Percentiles rank a stretch among this genome's conserved stretches.
Conservation (phyloP, 441 rosid genomes). For the Rhodomyrtus psidioides region DNA sequence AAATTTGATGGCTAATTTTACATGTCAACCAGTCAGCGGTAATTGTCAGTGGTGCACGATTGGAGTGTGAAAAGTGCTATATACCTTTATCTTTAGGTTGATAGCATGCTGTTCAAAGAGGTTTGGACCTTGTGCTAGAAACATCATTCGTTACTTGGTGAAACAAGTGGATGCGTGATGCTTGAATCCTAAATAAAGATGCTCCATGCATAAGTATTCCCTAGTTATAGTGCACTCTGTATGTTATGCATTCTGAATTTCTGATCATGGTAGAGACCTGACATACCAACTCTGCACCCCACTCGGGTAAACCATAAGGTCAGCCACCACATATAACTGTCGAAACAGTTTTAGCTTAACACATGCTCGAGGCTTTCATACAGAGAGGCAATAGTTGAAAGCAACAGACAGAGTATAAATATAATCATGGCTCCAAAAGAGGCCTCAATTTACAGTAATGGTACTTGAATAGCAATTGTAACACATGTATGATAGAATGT, state of each 20-base stretch:
- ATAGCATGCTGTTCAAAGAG: neutral
- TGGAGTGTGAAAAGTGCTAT: neutral
- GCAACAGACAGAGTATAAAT: neutral
- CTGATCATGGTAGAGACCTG: neutral
- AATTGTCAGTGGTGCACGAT: neutral
- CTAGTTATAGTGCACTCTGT: neutral
- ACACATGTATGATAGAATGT: neutral
- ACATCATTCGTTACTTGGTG: neutral
- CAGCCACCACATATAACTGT: neutral
- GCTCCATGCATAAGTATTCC: neutral
- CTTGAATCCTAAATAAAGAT: neutral
- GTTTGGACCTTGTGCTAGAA: neutral
- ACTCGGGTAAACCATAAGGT: neutral
- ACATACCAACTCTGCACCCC: neutral
- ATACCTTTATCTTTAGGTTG: neutral
- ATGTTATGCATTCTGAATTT: neutral
- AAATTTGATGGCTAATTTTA: neutral
- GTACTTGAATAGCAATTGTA: neutral
- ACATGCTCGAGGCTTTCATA: neutral
- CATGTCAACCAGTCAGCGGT: neutral
- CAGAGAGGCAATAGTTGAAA: neutral
- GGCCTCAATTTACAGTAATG: neutral
- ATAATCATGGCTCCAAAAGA: neutral
- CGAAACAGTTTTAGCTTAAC: neutral
- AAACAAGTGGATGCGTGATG: neutral